phyloP scores from a whole-genome alignment of 345 rosid species.

The Citrus mangshanensis region DNA sequence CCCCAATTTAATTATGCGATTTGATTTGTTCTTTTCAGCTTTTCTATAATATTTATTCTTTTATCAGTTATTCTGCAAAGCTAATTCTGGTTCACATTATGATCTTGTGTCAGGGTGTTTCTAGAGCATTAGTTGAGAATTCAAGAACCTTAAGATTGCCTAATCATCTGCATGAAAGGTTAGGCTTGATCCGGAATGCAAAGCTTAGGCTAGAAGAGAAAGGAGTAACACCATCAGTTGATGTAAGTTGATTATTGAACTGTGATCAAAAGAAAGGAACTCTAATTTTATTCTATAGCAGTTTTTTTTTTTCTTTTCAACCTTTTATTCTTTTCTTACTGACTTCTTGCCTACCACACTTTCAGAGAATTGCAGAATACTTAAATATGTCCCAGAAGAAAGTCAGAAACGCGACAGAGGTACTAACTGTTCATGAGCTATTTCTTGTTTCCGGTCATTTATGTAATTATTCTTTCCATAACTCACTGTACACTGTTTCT shows the following conservation, averaged over 20 bases:
- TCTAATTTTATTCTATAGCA: background rate
- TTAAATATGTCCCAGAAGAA: slow-evolving; percentile 89
- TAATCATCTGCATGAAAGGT: slow-evolving; percentile 77
- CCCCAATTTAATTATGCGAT: background rate
- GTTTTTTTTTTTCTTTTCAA: background rate
- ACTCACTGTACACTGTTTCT: slow-evolving; percentile 16
- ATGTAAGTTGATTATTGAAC: slow-evolving; percentile 48
- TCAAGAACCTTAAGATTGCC: slow-evolving; percentile 89
- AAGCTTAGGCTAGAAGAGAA: slow-evolving; percentile 76
- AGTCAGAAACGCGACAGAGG: slow-evolving; percentile 96
- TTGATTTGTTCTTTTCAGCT: background rate
- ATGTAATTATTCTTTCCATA: background rate
- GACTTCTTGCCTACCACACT: slow-evolving; percentile 8
- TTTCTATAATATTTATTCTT: background rate
- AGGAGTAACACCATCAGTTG: slow-evolving; percentile 83
- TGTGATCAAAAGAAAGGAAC: background rate
- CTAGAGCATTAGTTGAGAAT: slow-evolving; percentile 81
- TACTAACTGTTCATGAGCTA: slow-evolving; percentile 18
- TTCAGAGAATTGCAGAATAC: slow-evolving; percentile 83
- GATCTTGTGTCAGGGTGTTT: slow-evolving; percentile 66
- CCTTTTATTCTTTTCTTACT: background rate
- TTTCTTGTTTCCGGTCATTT: background rate
- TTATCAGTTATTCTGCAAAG: slow-evolving; percentile 7
- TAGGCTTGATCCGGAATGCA: slow-evolving; percentile 84
- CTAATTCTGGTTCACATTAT: slow-evolving; percentile 11